Conservation (phyloP, 2,329 filamentous ascomycete species). For the Phyllosticta capitalensis region DNA sequence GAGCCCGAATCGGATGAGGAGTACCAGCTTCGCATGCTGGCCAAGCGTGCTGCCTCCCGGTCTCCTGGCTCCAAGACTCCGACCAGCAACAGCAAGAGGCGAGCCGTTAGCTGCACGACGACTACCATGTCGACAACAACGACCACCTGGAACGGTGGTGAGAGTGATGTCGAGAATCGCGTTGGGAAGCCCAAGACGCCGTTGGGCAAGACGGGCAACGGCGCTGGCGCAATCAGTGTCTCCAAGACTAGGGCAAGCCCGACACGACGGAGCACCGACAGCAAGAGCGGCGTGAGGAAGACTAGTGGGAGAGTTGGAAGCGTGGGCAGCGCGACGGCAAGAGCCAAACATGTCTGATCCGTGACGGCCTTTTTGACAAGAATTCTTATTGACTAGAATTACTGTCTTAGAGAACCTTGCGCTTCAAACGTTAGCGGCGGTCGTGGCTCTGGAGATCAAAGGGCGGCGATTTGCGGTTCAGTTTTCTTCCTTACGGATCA, state of each 20-base stretch:
- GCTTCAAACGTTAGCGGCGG: background rate
- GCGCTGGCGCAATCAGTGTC: conserved; percentile 36
- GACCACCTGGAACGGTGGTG: conserved; percentile 28
- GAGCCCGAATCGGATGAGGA: conserved; percentile 71
- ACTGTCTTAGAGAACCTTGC: conserved; percentile 1
- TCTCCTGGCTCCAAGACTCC: conserved; percentile 41
- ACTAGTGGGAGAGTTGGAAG: conserved; percentile 43
- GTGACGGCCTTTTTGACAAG: background rate
- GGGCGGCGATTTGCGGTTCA: background rate
- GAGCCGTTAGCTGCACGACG: conserved; percentile 67
- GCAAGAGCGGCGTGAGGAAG: conserved; percentile 39
- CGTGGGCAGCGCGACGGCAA: conserved; percentile 22
- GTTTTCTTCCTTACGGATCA: background rate
- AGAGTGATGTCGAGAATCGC: conserved; percentile 40
- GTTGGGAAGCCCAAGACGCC: conserved; percentile 36
- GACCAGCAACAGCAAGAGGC: conserved; percentile 47
- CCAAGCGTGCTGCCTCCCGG: conserved; percentile 53
- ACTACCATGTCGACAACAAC: conserved; percentile 51
- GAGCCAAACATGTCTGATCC: conserved; percentile 10
- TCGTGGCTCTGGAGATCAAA: conserved; percentile 2
- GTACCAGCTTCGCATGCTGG: conserved; percentile 61
- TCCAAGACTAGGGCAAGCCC: conserved; percentile 37
- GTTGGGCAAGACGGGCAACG: conserved; percentile 26
- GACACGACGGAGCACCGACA: conserved; percentile 36
- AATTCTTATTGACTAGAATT: conserved; percentile 4